Evolutionary conservation across 2,329 filamentous ascomycete species (phyloP).

Genomic region (Talaromyces sp.): DNA sequence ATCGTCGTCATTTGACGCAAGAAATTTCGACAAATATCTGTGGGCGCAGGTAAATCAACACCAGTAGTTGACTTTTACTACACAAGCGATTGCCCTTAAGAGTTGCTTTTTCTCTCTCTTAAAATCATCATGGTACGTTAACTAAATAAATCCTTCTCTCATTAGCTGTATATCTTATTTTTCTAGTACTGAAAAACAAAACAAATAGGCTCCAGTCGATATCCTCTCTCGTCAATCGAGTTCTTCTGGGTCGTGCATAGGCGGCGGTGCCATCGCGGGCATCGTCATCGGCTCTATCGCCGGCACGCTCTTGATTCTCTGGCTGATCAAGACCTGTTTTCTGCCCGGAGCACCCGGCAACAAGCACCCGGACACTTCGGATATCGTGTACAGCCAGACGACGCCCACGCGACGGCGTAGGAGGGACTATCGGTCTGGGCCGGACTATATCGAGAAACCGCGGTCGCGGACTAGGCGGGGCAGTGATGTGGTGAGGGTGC

Average conservation of each 20-base stretch:
- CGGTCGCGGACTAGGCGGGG: slow-evolving; percentile 12
- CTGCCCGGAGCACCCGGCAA: slow-evolving; percentile 19
- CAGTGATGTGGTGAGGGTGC: slow-evolving; percentile 24
- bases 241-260: slow-evolving; percentile 26
- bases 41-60: not conserved
- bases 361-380: slow-evolving; percentile 20
- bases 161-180: not conserved
- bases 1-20: not conserved
- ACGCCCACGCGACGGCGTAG: slow-evolving; percentile 10
- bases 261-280: slow-evolving; percentile 34
- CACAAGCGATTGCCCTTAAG: not conserved
- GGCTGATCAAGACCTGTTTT: slow-evolving; percentile 29
- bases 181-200: not conserved
- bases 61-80: not conserved
- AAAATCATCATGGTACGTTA: slow-evolving; percentile 6
- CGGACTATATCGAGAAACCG: slow-evolving; percentile 29
- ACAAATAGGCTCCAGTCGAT: not conserved
- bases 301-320: slow-evolving; percentile 31
- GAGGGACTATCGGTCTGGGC: slow-evolving; percentile 2
- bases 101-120: not conserved
- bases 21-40: not conserved
- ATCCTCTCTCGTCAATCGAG: slow-evolving; percentile 5
- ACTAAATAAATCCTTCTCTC: not conserved
- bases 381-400: slow-evolving; percentile 16
- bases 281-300: slow-evolving; percentile 38